A percentile compares a stretch with the other conserved stretches of the same genome.
These are phyloP conservation scores for Collybia sordida DNA, from an alignment of 768 basidiomycete genomes.

Conservation along the genomic window DNA sequence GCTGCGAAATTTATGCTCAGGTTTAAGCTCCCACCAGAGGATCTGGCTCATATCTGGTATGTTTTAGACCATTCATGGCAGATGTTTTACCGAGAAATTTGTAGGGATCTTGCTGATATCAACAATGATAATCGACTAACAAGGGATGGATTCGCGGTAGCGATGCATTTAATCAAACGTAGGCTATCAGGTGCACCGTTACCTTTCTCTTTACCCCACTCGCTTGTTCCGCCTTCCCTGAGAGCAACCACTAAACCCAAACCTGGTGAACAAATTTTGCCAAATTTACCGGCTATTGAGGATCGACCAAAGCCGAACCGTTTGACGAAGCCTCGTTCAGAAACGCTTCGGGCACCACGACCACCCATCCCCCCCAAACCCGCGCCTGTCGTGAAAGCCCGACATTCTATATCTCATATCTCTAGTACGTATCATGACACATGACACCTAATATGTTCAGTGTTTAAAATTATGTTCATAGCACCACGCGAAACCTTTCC, in stretches of 20 bases:
- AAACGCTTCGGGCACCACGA: not conserved
- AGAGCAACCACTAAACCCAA: not conserved
- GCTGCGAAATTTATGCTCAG: constrained; percentile 31
- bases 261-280: no score
- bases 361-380: constrained; percentile 13
- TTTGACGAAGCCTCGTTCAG: not conserved
- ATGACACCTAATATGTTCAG: no score
- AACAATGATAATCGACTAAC: constrained; percentile 32
- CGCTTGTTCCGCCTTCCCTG: constrained; percentile 29
- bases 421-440: no score
- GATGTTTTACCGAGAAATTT: not conserved
- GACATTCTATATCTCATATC: no score
- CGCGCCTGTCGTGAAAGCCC: not conserved
- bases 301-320: not conserved
- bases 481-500: no score
- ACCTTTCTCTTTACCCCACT: constrained; percentile 29
- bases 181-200: constrained; percentile 29
- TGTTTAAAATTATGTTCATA: no score
- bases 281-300: no score
- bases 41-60: constrained; percentile 36
- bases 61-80: constrained; percentile 1
- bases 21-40: constrained; percentile 30
- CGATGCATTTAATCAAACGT: constrained; percentile 33
- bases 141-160: constrained; percentile 36
- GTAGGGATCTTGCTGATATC: constrained; percentile 34